These are phyloP conservation scores for Vaccinium darrowii DNA, from an alignment of 148 eudicot species.

Conservation along the genomic window DNA sequence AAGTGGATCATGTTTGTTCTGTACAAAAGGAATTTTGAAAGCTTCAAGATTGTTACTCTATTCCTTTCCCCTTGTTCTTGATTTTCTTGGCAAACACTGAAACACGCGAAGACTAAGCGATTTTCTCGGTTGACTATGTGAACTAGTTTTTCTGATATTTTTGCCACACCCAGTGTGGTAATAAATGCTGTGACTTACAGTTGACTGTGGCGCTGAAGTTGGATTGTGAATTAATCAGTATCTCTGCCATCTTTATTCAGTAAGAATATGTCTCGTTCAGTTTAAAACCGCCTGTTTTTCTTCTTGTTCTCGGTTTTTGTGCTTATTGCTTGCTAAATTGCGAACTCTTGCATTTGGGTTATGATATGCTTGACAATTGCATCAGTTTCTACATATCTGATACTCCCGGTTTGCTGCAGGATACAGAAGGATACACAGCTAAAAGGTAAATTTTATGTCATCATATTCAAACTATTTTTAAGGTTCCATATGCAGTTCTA, in stretches of 20 bases:
- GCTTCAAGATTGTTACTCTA: background rate
- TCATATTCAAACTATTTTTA: background rate
- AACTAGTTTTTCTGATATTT: background rate
- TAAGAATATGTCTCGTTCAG: background rate
- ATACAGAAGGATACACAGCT: constrained; percentile 5
- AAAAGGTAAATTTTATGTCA: constrained; percentile 9
- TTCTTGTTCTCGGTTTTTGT: background rate
- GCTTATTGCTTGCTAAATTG: background rate
- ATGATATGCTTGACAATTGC: background rate
- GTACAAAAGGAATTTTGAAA: background rate
- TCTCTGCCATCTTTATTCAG: background rate
- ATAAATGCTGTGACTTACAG: background rate
- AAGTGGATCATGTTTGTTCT: background rate
- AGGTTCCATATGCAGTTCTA: background rate
- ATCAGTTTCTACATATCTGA: constrained; percentile 2
- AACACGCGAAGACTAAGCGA: background rate
- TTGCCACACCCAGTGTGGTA: background rate
- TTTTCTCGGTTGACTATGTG: background rate
- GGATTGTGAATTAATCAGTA: background rate
- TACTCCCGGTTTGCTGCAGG: background rate
- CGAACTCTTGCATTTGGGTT: background rate
- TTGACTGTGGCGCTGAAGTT: background rate
- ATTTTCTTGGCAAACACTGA: background rate
- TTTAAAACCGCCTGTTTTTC: background rate
- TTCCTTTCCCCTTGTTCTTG: background rate